Evolutionary conservation across 2,329 filamentous ascomycete genomes (phyloP), one percentile per base, ranked within the genome.

Genomic region (Trichoderma atrobrunneum): DNA sequence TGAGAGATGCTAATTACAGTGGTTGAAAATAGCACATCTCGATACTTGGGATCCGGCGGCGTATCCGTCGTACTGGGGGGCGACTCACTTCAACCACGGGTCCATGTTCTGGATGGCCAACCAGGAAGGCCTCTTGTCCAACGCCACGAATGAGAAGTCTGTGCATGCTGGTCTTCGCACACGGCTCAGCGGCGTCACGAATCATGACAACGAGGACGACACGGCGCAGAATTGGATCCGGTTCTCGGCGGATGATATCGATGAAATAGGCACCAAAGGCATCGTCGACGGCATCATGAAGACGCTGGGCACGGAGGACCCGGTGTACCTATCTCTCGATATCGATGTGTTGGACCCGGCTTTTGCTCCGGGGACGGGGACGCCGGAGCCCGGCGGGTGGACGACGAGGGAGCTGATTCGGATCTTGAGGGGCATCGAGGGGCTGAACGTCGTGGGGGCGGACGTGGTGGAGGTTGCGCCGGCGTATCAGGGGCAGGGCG

Each of bases 41-140:
- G 93, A 96, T 79, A 96, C 93, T 3, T 96, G 93, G 93, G 91
- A 95, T 79, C 93, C 93, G 2, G 88, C 86, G 28, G 91, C 93
- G 76, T 97, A 97, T 81, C 92, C 93, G 0, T 90, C 88, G 18
- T 89, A 90, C 70, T 97, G 94, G 94, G 80, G 80, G 51, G 74
- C 76, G n/a, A 81, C 81, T 7, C 79, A 91, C 76, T 96, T 97
- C 84, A 97, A 91, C 78, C 94, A 97, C 81, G 94, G 95, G 5
- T 93, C 89, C 76, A 96, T 97, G 90, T 97, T 97, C 86, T 95
- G 93, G 92, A 88, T 95, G 76, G 94, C 94, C 7, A 90, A 91
- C 63, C 90, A 90, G 34, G 94, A 97, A 80, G 93, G 93, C 0
- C 84, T 97, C 30, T 90, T 97, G 72, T 86, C 88, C 73, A 95